Evolutionary conservation across 2,329 filamentous ascomycete genomes (phyloP), one percentile per base, ranked within the genome.

Genomic region (Aspergillus felis): DNA sequence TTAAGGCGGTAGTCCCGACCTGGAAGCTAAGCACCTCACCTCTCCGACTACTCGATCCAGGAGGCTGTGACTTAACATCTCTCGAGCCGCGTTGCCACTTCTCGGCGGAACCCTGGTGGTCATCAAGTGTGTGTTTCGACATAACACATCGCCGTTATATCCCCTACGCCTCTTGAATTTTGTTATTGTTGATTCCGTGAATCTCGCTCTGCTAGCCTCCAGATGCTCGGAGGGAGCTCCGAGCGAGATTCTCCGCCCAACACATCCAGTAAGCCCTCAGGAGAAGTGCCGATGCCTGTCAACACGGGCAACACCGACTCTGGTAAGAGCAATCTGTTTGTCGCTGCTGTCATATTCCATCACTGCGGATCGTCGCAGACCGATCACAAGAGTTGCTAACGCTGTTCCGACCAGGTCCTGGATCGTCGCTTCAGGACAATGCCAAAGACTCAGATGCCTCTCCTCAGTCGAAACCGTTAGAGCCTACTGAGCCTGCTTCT

Each of bases 261-360:
- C 57, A 68, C 66, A 64, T 68, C 67, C 49, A 64, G 65, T 60
- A 61, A 65, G 58, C 61, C 68, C 52, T 60, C 61, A 57, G 65
- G 65, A 66, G 65, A 71, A 65, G 67, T 64, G 61, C 63, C 70
- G 65, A 75, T 75, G 71, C 62, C 68, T 65, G 55, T 71, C 61
- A 60, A 61, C 58, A 62, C 71, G 54, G 62, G 63, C 28, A 62
- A 59, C 51, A 53, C 61, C 47, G 69, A 65, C 47, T 58, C 66
- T 53, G 60, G 73, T 74, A 65, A 69, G 72, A 64, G 14, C 42
- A 27, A 51, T 44, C 28, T 29, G 24, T n/a, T 28, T n/a, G 41
- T 24, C 3, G 14, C 24, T 52, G 41, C 54, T 53, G 52, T 47
- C 27, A 32, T 57, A 32, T 8, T 20, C 41, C 42, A 14, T 20